phyloP scores from a whole-genome alignment of 768 basidiomycete species.

The Boletus pseudo-olivaceus region DNA sequence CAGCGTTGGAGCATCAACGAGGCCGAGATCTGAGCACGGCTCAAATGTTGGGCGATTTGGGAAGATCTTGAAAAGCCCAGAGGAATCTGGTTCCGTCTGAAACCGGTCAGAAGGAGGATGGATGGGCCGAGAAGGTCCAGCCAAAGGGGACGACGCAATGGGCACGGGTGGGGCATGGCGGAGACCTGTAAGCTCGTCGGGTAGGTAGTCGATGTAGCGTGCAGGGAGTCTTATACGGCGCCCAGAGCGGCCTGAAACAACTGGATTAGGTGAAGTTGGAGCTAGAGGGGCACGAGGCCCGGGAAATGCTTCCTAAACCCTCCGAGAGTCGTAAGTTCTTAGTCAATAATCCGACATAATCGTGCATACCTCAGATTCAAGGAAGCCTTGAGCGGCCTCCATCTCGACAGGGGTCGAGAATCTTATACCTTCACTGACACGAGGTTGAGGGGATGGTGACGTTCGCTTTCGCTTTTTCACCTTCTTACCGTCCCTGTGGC shows the following conservation, averaged over 20 bases:
- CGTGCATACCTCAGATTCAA: not conserved
- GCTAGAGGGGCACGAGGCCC: not conserved
- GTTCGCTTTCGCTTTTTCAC: not conserved
- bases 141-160: not conserved
- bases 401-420: not conserved
- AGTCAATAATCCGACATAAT: not conserved
- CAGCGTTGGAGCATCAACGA: not conserved
- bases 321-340: too few relatives aligned
- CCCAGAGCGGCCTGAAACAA: not conserved
- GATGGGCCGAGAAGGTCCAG: not conserved
- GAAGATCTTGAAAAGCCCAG: not conserved
- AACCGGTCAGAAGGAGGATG: not conserved
- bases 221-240: not conserved
- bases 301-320: not conserved
- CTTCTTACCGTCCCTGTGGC: not conserved
- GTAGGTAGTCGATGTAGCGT: not conserved
- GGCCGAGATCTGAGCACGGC: not conserved
- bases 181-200: not conserved
- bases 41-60: not conserved
- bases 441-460: not conserved
- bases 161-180: not conserved
- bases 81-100: not conserved
- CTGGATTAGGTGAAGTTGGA: not conserved
- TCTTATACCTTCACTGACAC: not conserved
- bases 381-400: not conserved